A percentile compares a stretch with the other conserved stretches of the same genome.
Conservation (phyloP, 306 rosid genomes). For the Glycine soja region DNA sequence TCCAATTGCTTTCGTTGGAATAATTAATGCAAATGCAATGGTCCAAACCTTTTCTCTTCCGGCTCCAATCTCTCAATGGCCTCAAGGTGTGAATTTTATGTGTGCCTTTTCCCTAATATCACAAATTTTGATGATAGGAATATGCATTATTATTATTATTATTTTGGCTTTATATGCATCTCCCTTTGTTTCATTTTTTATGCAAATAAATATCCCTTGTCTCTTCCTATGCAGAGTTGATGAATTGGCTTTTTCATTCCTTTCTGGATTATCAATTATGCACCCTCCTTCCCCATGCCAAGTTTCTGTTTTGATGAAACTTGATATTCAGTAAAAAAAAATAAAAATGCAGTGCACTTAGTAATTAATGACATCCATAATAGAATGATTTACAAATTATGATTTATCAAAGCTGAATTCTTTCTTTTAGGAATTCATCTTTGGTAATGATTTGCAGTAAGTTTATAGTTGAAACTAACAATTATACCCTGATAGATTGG, state of each 20-base stretch:
- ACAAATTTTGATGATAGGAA: background rate
- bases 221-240: background rate
- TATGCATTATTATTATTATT: too few species aligned
- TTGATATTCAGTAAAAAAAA: too few species aligned
- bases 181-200: too few species aligned
- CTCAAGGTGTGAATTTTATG: constrained; percentile 59
- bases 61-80: constrained; percentile 72
- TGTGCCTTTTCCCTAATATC: background rate
- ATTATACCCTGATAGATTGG: constrained; percentile 27
- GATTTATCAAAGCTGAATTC: too few species aligned
- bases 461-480: constrained; percentile 3
- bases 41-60: too few species aligned
- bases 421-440: constrained; percentile 41
- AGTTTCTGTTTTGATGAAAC: background rate
- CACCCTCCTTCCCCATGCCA: background rate
- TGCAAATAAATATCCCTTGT: too few species aligned
- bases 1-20: constrained; percentile 57
- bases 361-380: background rate
- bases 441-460: background rate
- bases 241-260: background rate
- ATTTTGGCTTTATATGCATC: too few species aligned
- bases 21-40: constrained; percentile 49
- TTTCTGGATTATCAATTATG: background rate
- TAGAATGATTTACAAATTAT: too few species aligned
- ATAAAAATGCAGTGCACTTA: background rate